Evolutionary conservation across 1,284 basidiomycete genomes (phyloP).

Genomic region (Papiliotrema fonsecae): DNA sequence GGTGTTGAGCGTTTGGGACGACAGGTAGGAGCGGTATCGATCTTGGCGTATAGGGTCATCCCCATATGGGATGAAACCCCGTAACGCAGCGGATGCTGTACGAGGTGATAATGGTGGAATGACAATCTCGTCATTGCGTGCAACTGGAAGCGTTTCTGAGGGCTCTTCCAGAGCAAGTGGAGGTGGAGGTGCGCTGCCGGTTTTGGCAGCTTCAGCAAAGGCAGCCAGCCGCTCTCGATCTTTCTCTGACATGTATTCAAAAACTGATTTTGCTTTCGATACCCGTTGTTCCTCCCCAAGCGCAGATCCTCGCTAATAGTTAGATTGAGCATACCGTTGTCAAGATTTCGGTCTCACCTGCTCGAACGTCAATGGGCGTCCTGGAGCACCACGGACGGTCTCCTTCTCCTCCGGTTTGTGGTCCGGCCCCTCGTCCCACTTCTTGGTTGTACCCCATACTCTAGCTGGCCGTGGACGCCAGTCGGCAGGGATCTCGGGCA

Average conservation of each 20-base stretch:
- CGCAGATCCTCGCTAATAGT: constrained; percentile 64
- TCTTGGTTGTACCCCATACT: constrained; percentile 62
- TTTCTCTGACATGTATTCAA: constrained; percentile 88
- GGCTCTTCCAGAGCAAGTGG: constrained; percentile 17
- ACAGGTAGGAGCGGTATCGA: constrained; percentile 78
- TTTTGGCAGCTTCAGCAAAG: constrained; percentile 49
- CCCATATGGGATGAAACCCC: constrained; percentile 84
- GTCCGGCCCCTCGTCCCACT: constrained; percentile 54
- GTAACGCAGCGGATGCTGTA: constrained; percentile 77
- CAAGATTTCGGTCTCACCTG: constrained; percentile 30
- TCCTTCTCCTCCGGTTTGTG: constrained; percentile 44
- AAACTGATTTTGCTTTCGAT: constrained; percentile 60
- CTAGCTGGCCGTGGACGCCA: constrained; percentile 80
- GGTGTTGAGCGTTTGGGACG: constrained; percentile 59
- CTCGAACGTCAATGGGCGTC: constrained; percentile 36
- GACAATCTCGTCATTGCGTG: constrained; percentile 41
- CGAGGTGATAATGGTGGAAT: constrained; percentile 63
- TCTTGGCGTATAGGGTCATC: constrained; percentile 72
- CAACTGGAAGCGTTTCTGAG: constrained; percentile 5
- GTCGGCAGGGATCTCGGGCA: constrained; percentile 70
- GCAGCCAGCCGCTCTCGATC: constrained; percentile 77
- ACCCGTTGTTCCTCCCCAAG: constrained; percentile 73
- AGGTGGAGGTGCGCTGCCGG: constrained; percentile 15
- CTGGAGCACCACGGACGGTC: constrained; percentile 26
- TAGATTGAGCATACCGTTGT: constrained; percentile 3